A percentile compares a stretch with the other conserved stretches of the same genome.
Conservation (phyloP, 306 rosid species). For the Cercis canadensis region DNA sequence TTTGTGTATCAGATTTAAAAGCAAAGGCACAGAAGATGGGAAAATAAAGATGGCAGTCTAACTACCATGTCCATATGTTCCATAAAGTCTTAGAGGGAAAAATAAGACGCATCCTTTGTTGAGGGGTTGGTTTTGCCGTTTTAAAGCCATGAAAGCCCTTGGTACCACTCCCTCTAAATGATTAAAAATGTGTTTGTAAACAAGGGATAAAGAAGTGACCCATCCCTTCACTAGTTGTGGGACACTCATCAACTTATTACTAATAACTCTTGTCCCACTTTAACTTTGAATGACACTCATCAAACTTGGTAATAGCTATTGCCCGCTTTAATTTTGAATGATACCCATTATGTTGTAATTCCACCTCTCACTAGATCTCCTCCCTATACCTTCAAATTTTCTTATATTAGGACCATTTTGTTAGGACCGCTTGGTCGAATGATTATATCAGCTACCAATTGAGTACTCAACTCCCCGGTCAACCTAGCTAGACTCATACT, state of each 20-base stretch:
- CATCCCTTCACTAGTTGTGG: constrained; percentile 54
- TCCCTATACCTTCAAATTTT: not conserved
- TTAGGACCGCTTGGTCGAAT: not conserved
- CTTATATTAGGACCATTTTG: constrained; percentile 35
- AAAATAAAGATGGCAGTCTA: constrained; percentile 63
- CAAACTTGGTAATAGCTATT: constrained; percentile 43
- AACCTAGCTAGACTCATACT: constrained; percentile 37
- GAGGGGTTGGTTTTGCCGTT: constrained; percentile 55
- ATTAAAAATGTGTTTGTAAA: constrained; percentile 43
- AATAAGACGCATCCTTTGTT: constrained; percentile 68
- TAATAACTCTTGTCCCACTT: constrained; percentile 36
- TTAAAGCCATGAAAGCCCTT: constrained; percentile 61
- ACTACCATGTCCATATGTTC: constrained; percentile 70
- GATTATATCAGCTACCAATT: constrained; percentile 1
- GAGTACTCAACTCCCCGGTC: constrained; percentile 34
- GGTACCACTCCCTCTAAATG: constrained; percentile 52
- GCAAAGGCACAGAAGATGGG: constrained; percentile 56
- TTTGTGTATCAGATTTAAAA: constrained; percentile 46
- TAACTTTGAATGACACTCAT: constrained; percentile 33
- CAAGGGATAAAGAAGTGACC: constrained; percentile 45
- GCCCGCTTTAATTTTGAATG: constrained; percentile 40
- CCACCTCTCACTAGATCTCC: not conserved
- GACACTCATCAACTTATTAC: constrained; percentile 42
- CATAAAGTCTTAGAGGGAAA: constrained; percentile 48
- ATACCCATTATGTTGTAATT: constrained; percentile 30